Percentiles rank a stretch among this genome's conserved stretches.
phyloP scores from a whole-genome alignment of 163 green algal genomes.

The Volvox carteri region DNA sequence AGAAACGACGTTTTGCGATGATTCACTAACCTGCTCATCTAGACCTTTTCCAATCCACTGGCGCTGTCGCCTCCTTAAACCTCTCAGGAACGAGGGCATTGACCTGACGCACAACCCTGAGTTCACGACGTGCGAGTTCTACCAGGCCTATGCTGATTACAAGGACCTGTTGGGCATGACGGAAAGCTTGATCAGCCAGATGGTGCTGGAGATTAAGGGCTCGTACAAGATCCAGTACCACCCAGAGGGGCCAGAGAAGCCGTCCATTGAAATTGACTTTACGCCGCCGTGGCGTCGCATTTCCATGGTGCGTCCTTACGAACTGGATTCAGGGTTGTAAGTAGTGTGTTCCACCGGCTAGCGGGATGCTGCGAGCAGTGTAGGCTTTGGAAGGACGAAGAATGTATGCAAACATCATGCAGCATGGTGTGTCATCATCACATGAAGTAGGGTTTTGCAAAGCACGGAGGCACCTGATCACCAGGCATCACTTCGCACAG shows the following conservation, averaged over 20 bases:
- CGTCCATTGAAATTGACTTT: constrained; percentile 96
- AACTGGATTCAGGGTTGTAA: no score
- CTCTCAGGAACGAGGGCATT: constrained; percentile 98
- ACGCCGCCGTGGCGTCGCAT: constrained; percentile 91
- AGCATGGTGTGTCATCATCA: no score
- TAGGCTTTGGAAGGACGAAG: no score
- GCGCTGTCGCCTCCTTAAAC: no score
- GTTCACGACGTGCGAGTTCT: constrained; percentile 99
- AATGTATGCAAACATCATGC: no score
- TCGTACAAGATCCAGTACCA: constrained; percentile 97
- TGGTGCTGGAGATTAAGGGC: constrained; percentile 93
- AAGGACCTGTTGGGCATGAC: constrained; percentile 98
- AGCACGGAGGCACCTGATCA: not conserved
- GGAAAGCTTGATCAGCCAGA: constrained; percentile 93
- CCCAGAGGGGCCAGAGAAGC: constrained; percentile 87
- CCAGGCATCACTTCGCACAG: not conserved
- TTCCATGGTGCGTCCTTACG: constrained; percentile 60
- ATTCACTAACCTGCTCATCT: no score
- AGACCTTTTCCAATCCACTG: no score
- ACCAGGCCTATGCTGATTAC: constrained; percentile 99
- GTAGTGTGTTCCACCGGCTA: no score
- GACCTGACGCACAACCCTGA: constrained; percentile 99
- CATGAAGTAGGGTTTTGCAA: not conserved
- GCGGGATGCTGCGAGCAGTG: no score
- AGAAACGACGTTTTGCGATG: no score